A percentile compares a stretch with the other conserved stretches of the same genome.
phyloP scores from a whole-genome alignment of 2,329 filamentous ascomycete species.

The Hypoxylon sp. region DNA sequence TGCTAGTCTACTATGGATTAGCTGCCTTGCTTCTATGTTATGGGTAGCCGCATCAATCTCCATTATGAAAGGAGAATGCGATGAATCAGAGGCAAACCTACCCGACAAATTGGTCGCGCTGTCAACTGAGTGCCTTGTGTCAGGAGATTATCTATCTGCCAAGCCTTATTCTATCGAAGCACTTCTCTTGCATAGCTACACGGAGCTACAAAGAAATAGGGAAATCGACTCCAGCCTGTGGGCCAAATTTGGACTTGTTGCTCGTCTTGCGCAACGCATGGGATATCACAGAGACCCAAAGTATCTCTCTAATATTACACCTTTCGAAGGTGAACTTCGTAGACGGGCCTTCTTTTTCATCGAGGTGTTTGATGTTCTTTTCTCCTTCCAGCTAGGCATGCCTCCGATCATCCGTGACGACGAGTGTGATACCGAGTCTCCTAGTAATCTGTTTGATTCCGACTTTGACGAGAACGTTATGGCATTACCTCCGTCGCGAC shows the following conservation, averaged over 20 bases:
- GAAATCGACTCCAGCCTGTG: constrained; percentile 63
- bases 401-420: constrained; percentile 65
- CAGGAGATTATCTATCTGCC: constrained; percentile 64
- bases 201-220: constrained; percentile 59
- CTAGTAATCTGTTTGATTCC: constrained; percentile 64
- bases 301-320: constrained; percentile 60
- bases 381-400: constrained; percentile 68
- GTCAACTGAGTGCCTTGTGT: constrained; percentile 64
- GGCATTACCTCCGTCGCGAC: constrained; percentile 61
- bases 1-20: constrained; percentile 65
- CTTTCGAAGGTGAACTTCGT: constrained; percentile 68
- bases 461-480: constrained; percentile 66
- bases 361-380: constrained; percentile 64
- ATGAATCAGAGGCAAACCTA: constrained; percentile 48
- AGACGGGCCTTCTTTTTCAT: constrained; percentile 65
- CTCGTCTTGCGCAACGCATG: constrained; percentile 66
- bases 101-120: constrained; percentile 55
- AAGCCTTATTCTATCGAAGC: constrained; percentile 65
- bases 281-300: constrained; percentile 67
- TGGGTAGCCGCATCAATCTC: constrained; percentile 59
- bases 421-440: constrained; percentile 63
- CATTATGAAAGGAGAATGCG: constrained; percentile 52
- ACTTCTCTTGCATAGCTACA: constrained; percentile 62
- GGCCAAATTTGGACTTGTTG: constrained; percentile 63
- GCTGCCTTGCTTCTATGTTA: constrained; percentile 65